These are phyloP conservation scores for Hamamelis virginiana DNA, from an alignment of 164 flowering plant species.

Conservation along the genomic window DNA sequence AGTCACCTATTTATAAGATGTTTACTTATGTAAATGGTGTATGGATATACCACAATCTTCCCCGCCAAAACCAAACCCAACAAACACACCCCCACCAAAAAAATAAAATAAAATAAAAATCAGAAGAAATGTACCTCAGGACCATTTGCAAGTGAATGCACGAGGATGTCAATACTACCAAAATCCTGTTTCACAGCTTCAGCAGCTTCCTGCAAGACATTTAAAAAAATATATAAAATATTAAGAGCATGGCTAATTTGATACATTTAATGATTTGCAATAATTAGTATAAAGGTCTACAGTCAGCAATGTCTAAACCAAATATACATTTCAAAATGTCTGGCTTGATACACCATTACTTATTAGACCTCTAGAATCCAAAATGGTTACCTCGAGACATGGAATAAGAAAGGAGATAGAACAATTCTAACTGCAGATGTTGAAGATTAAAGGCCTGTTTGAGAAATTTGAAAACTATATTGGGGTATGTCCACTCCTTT, in stretches of 20 bases:
- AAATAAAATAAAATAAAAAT: not conserved
- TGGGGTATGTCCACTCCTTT: too few relatives aligned
- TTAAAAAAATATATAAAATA: not conserved
- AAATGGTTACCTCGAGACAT: not conserved
- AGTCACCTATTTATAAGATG: slow-evolving; percentile 51
- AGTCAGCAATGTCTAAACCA: not conserved
- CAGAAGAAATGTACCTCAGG: slow-evolving; percentile 67
- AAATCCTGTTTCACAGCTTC: slow-evolving; percentile 84
- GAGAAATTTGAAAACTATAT: too few relatives aligned
- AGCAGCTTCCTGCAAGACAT: slow-evolving; percentile 72
- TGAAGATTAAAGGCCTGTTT: too few relatives aligned
- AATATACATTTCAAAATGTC: not conserved
- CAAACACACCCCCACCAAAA: not conserved
- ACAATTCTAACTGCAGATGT: too few relatives aligned
- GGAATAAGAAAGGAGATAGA: not conserved
- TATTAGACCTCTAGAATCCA: too few relatives aligned
- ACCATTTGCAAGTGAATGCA: slow-evolving; percentile 97
- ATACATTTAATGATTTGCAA: not conserved
- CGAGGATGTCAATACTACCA: slow-evolving; percentile 97
- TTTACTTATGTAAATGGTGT: not conserved
- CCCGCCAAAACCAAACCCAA: not conserved
- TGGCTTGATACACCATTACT: too few relatives aligned
- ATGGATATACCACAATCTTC: not conserved
- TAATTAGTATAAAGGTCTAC: too few relatives aligned
- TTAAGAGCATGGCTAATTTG: not conserved